Evolutionary conservation across 441 rosid genomes (phyloP).

Genomic region (Breynia disticha): DNA sequence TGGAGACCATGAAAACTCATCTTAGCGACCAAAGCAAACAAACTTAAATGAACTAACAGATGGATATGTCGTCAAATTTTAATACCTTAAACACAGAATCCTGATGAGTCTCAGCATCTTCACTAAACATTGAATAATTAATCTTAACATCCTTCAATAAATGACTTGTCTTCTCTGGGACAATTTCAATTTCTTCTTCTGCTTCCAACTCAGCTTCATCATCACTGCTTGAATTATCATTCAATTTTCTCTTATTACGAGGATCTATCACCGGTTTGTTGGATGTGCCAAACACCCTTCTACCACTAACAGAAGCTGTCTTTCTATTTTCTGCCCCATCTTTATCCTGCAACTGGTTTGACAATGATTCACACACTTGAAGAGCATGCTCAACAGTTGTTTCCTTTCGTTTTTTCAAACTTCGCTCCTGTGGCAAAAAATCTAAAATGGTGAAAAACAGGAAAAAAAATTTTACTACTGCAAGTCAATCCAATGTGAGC

Average conservation of each 20-base stretch:
- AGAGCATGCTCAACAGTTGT: conserved; percentile 66
- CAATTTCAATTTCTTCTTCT: conserved; percentile 25
- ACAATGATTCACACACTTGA: conserved; percentile 53
- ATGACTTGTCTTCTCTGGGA: conserved; percentile 19
- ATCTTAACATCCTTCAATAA: conserved; percentile 21
- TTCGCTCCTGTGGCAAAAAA: conserved; percentile 44
- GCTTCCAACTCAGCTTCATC: conserved; percentile 49
- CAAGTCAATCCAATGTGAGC: too few relatives aligned
- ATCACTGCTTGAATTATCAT: conserved; percentile 44
- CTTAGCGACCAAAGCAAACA: conserved; percentile 4
- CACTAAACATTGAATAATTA: conserved; percentile 25
- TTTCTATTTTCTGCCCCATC: conserved; percentile 32
- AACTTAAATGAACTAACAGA: conserved; percentile 5
- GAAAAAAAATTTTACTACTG: too few relatives aligned
- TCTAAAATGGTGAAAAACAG: conserved; percentile 2
- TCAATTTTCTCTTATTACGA: conserved; percentile 24
- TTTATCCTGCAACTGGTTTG: conserved; percentile 37
- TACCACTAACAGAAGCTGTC: conserved; percentile 38
- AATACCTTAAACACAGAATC: conserved; percentile 42
- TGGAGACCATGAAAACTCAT: conserved; percentile 20
- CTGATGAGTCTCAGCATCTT: conserved; percentile 26
- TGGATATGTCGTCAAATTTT: conserved; percentile 4
- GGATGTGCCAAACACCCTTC: conserved; percentile 70
- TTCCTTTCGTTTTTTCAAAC: conserved; percentile 60
- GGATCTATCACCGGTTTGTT: conserved; percentile 31